Conservation (phyloP, 352 stramenopile species). For the Sclerospora graminicola region DNA sequence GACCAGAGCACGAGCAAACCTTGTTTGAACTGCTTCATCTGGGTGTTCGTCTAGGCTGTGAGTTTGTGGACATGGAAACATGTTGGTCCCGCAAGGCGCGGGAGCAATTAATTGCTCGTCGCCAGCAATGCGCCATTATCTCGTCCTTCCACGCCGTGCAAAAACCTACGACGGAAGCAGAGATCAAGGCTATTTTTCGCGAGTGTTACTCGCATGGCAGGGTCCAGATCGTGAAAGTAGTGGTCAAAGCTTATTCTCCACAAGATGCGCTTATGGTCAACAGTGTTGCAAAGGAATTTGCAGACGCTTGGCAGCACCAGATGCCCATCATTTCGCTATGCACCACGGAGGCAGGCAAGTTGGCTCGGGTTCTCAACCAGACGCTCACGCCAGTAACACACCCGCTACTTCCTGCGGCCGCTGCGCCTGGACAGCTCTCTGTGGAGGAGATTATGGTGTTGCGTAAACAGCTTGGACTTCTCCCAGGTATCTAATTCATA, state of each 20-base stretch:
- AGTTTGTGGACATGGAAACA: slow-evolving; percentile 96
- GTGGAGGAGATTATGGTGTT: slow-evolving; percentile 89
- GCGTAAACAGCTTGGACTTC: slow-evolving; percentile 69
- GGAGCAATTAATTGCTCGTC: slow-evolving; percentile 29
- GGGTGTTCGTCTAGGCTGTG: slow-evolving; percentile 88
- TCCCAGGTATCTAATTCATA: slow-evolving; percentile 60
- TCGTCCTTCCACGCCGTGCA: slow-evolving; percentile 72
- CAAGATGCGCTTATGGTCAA: slow-evolving; percentile 86
- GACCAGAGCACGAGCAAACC: slow-evolving; percentile 69
- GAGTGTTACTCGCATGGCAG: slow-evolving; percentile 55
- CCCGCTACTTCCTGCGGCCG: slow-evolving; percentile 84
- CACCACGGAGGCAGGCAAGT: slow-evolving; percentile 87
- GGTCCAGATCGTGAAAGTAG: slow-evolving; percentile 88
- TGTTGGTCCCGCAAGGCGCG: slow-evolving; percentile 70
- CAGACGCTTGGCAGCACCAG: slow-evolving; percentile 35
- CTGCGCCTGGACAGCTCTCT: slow-evolving; percentile 94
- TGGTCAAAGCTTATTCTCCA: slow-evolving; percentile 69
- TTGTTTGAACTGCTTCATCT: slow-evolving; percentile 85
- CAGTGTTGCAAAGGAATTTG: slow-evolving; percentile 47
- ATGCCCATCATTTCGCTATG: slow-evolving; percentile 93
- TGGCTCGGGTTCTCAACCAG: slow-evolving; percentile 91
- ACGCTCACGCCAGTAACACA: slow-evolving; percentile 95
- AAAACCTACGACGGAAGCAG: slow-evolving; percentile 32
- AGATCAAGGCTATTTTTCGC: slow-evolving; percentile 44
- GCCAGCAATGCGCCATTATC: slow-evolving; percentile 50